Evolutionary conservation across 202 grass and related monocot species (phyloP).

Genomic region (Alloteropsis angusta): DNA sequence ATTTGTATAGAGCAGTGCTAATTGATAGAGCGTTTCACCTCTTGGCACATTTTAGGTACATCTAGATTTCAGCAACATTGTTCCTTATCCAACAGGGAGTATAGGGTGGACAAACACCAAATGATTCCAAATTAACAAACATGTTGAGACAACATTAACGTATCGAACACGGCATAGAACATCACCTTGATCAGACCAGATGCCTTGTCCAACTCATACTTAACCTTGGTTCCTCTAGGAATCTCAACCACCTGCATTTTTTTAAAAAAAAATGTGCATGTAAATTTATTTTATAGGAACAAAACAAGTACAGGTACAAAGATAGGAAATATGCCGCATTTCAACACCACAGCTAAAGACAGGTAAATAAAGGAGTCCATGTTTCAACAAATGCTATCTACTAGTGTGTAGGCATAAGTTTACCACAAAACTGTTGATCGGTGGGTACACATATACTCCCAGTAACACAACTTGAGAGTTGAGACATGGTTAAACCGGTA

Average conservation of each 20-base stretch:
- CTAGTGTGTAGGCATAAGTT: too few relatives aligned
- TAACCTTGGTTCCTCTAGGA: conserved; percentile 86
- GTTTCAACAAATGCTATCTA: neutral
- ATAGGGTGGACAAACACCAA: neutral
- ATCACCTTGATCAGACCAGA: conserved; percentile 87
- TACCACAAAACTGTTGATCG: too few relatives aligned
- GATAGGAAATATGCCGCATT: neutral
- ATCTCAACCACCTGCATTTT: conserved; percentile 78
- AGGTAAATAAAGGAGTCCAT: neutral
- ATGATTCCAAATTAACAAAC: neutral
- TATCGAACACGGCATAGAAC: neutral
- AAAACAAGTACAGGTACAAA: neutral
- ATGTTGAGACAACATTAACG: neutral
- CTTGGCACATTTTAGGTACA: neutral
- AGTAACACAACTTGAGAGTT: neutral
- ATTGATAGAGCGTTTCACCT: neutral
- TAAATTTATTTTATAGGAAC: neutral
- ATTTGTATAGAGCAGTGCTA: neutral
- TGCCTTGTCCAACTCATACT: conserved; percentile 89
- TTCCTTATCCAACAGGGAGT: neutral
- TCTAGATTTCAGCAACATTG: neutral
- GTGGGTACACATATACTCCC: neutral
- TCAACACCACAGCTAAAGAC: neutral
- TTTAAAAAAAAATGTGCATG: neutral
- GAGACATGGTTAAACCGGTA: too few relatives aligned